phyloP scores from a whole-genome alignment of 805 yeast genomes.

The Torulaspora franciscae region DNA sequence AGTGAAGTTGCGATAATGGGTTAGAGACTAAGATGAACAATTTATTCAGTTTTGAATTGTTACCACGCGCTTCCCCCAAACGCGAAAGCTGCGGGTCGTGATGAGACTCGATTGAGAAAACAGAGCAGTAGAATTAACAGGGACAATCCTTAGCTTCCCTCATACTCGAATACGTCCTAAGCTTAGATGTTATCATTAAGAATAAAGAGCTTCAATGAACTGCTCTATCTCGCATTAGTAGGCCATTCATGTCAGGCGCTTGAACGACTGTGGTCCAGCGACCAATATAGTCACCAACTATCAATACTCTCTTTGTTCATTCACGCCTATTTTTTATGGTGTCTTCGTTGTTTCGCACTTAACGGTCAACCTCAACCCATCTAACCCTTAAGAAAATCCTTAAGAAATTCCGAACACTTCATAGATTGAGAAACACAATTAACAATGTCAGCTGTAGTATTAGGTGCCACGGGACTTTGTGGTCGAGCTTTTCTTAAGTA shows the following conservation, averaged over 20 bases:
- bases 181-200: too few species aligned
- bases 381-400: not conserved
- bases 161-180: not conserved
- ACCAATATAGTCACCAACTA: too few species aligned
- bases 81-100: constrained; percentile 3
- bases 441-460: constrained; percentile 35
- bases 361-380: not conserved
- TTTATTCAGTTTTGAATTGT: not conserved
- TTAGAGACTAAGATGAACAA: not conserved
- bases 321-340: too few species aligned
- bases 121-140: not conserved
- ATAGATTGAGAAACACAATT: not conserved
- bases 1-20: too few species aligned
- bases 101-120: not conserved
- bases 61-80: constrained; percentile 1
- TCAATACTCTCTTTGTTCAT: too few species aligned
- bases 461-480: constrained; percentile 79
- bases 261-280: too few species aligned
- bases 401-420: not conserved
- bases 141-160: not conserved
- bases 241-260: too few species aligned
- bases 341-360: not conserved
- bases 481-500: constrained; percentile 54
- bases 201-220: too few species aligned
- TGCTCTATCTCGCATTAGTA: too few species aligned